phyloP scores from a whole-genome alignment of 257 asterid species.

The Salvia hispanica region DNA sequence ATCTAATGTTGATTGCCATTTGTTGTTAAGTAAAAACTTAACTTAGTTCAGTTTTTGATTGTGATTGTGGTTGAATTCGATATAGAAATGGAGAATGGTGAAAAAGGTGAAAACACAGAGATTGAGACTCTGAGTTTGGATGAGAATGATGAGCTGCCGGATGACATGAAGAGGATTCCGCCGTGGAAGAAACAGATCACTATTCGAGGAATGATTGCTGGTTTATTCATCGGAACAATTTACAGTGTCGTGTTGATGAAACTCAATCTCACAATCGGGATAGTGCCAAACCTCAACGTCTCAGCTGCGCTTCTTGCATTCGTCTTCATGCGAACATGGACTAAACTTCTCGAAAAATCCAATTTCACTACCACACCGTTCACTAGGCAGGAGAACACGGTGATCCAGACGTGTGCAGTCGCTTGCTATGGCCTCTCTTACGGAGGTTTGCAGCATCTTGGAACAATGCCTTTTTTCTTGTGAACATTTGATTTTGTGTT shows the following conservation, averaged over 20 bases:
- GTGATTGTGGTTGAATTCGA: slow-evolving; percentile 1
- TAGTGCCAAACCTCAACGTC: slow-evolving; percentile 82
- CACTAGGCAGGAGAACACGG: slow-evolving; percentile 78
- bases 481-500: neutral
- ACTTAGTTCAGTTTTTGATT: neutral
- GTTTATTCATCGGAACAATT: slow-evolving; percentile 62
- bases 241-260: slow-evolving; percentile 78
- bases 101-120: slow-evolving; percentile 36
- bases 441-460: slow-evolving; percentile 54
- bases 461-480: neutral
- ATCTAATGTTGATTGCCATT: neutral
- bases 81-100: slow-evolving; percentile 39
- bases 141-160: slow-evolving; percentile 30
- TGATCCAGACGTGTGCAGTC: slow-evolving; percentile 88
- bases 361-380: slow-evolving; percentile 60
- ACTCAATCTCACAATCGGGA: slow-evolving; percentile 76
- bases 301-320: slow-evolving; percentile 94
- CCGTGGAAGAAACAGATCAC: slow-evolving; percentile 81
- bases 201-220: slow-evolving; percentile 64
- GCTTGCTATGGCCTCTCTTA: slow-evolving; percentile 81
- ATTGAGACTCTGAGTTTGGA: slow-evolving; percentile 35
- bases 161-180: slow-evolving; percentile 55
- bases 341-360: slow-evolving; percentile 61
- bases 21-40: neutral
- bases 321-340: slow-evolving; percentile 69